A percentile compares a stretch with the other conserved stretches of the same genome.
Conservation (phyloP, 441 rosid species). For the Macaranga tanarius region DNA sequence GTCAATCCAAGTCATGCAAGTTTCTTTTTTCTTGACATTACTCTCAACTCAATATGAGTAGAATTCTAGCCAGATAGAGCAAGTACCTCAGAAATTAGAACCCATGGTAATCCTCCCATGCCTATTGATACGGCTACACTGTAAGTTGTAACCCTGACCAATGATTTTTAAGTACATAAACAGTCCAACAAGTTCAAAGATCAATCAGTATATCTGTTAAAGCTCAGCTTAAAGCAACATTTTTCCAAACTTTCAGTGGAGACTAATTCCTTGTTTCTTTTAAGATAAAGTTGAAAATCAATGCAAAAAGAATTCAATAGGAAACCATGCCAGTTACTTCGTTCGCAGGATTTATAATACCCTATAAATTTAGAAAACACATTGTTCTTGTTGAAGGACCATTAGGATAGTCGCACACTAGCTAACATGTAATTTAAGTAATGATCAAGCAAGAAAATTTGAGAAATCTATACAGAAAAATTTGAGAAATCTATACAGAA, state of each 20-base stretch:
- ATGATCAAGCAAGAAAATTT: too few relatives aligned
- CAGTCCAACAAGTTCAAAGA: background rate
- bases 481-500: background rate
- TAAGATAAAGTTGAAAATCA: background rate
- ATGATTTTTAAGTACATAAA: background rate
- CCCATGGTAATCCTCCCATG: conserved; percentile 59
- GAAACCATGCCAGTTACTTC: background rate
- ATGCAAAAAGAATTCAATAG: background rate
- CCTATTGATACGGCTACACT: conserved; percentile 38
- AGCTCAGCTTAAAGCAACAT: background rate
- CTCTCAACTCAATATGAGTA: background rate
- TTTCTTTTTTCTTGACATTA: background rate
- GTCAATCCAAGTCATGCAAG: background rate
- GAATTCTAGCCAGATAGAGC: background rate
- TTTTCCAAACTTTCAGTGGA: background rate
- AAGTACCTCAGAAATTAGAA: conserved; percentile 69
- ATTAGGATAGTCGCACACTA: background rate
- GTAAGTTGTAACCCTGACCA: conserved; percentile 37
- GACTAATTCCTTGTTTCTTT: too few relatives aligned
- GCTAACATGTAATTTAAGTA: background rate
- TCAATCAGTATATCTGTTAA: background rate
- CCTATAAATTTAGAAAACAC: background rate
- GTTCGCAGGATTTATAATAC: background rate
- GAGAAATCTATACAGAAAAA: background rate
- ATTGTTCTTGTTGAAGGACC: background rate